phyloP scores from a whole-genome alignment of 768 basidiomycete species.

The Leccinum arenicola region DNA sequence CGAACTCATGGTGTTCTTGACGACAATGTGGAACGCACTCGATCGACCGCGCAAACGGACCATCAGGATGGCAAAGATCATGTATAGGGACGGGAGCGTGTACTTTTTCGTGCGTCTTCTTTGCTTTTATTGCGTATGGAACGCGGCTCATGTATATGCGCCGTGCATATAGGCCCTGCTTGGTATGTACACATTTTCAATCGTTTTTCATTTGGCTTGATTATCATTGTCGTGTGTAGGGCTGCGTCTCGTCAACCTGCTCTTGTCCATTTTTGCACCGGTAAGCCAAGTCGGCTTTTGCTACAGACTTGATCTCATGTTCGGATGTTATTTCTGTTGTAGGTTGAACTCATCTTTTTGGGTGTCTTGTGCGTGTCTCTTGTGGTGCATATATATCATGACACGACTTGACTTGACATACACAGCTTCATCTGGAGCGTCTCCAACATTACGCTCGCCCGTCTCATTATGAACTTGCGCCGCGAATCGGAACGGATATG shows the following conservation, averaged over 20 bases:
- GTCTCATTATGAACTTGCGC: conserved; percentile 35
- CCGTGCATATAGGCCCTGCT: conserved; percentile 13
- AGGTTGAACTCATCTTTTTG: conserved; percentile 22
- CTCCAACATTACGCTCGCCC: conserved; percentile 32
- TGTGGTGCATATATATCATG: not conserved
- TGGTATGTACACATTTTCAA: conserved; percentile 9
- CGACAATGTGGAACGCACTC: no score
- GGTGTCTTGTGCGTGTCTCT: conserved; percentile 22
- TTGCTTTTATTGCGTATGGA: not conserved
- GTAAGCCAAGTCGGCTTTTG: conserved; percentile 7
- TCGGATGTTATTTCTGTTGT: not conserved
- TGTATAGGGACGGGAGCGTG: conserved; percentile 21
- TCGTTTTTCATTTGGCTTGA: not conserved
- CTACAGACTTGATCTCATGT: not conserved
- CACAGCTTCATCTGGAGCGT: conserved; percentile 28
- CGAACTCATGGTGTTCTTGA: conserved; percentile 28
- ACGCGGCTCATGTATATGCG: not conserved
- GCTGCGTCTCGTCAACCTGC: conserved; percentile 20
- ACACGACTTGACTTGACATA: no score
- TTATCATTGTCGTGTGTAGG: conserved; percentile 1
- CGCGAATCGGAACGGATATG: conserved; percentile 2
- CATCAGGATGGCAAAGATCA: conserved; percentile 12
- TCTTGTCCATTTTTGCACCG: conserved; percentile 21
- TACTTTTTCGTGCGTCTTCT: conserved; percentile 22
- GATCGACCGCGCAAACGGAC: not conserved